These are phyloP conservation scores for Triticum monococcum DNA, from an alignment of 176 grass and related monocot genomes.

Conservation along the genomic window DNA sequence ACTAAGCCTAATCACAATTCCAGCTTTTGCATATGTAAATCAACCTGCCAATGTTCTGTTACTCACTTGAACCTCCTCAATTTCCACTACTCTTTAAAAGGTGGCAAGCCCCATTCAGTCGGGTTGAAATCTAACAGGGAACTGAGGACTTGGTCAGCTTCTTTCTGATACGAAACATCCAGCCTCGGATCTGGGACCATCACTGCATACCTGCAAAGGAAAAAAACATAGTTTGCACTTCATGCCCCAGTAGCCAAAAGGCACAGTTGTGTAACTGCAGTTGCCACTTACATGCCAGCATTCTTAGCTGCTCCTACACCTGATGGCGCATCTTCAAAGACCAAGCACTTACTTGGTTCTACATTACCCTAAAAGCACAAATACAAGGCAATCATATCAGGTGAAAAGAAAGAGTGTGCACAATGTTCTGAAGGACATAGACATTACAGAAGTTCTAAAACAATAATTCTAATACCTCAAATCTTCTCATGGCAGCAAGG, in stretches of 20 bases:
- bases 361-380: constrained; percentile 45
- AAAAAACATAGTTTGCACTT: not conserved
- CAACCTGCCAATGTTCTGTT: not conserved
- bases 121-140: constrained; percentile 77
- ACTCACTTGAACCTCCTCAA: not conserved
- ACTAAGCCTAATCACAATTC: not conserved
- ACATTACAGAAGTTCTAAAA: not conserved
- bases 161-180: constrained; percentile 79
- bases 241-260: not conserved
- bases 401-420: constrained; percentile 7
- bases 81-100: constrained; percentile 52
- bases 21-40: not conserved
- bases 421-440: constrained; percentile 3
- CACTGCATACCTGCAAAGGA: constrained; percentile 60
- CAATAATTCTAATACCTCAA: constrained; percentile 48
- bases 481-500: constrained; percentile 76
- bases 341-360: constrained; percentile 67
- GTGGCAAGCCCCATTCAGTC: constrained; percentile 66
- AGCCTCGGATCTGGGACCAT: constrained; percentile 83
- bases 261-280: not conserved
- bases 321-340: constrained; percentile 92
- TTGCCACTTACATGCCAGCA: constrained; percentile 75
- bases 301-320: constrained; percentile 91
- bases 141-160: constrained; percentile 80
- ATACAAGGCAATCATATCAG: constrained; percentile 9